phyloP scores from a whole-genome alignment of 129 eudicot genomes.

The Lactuca saligna region DNA sequence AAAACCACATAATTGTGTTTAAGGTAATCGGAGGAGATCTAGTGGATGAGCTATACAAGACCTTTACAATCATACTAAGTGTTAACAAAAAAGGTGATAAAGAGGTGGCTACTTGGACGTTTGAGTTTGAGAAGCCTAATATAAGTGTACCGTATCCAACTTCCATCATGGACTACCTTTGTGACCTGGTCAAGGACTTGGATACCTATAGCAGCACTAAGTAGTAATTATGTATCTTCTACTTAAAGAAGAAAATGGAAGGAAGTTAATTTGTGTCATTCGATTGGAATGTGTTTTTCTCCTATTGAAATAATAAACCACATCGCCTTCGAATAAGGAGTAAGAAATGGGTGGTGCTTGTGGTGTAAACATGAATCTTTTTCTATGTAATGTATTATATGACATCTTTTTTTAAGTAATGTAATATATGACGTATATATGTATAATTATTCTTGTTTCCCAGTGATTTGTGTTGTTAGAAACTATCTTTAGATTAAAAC shows the following conservation, averaged over 20 bases:
- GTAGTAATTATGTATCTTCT: too few relatives aligned
- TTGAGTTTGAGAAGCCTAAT: background rate
- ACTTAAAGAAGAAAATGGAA: background rate
- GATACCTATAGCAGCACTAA: too few relatives aligned
- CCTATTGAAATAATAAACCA: background rate
- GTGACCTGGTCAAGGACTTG: too few relatives aligned
- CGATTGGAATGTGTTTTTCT: background rate
- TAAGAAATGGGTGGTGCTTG: background rate
- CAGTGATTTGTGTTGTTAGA: too few relatives aligned
- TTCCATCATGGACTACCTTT: too few relatives aligned
- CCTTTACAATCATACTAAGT: constrained; percentile 5
- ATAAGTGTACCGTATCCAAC: constrained; percentile 14
- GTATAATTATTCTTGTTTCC: background rate
- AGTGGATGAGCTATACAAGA: constrained; percentile 23
- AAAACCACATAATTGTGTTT: constrained; percentile 27
- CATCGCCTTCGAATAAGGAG: background rate
- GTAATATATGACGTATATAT: too few relatives aligned
- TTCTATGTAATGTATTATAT: too few relatives aligned
- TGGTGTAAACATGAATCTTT: background rate
- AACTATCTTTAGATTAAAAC: too few relatives aligned
- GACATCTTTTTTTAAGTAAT: background rate
- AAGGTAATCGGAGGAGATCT: constrained; percentile 32
- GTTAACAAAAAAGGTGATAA: background rate
- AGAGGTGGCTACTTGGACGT: background rate
- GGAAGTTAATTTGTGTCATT: background rate